Evolutionary conservation across 2,329 filamentous ascomycete genomes (phyloP).

Genomic region (Leptographium flavum): DNA sequence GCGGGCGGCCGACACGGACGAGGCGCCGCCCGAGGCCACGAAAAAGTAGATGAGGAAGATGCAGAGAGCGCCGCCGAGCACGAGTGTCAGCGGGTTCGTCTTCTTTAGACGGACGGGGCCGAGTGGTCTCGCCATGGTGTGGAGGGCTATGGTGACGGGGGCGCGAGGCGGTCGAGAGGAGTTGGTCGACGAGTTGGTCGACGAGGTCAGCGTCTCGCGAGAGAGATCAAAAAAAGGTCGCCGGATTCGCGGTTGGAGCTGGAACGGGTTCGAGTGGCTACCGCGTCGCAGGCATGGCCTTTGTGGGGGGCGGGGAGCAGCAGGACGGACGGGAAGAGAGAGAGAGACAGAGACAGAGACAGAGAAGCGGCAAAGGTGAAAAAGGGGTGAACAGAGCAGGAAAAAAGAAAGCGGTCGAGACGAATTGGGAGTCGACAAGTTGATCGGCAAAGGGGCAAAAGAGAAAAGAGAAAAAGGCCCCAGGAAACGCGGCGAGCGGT

Average conservation of each 20-base stretch:
- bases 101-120: slow-evolving; percentile 61
- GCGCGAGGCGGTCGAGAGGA: neutral
- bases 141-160: neutral
- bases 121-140: slow-evolving; percentile 41
- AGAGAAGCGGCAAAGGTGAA: neutral
- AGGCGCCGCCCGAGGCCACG: slow-evolving; percentile 26
- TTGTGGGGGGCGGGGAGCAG: neutral
- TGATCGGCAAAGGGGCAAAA: neutral
- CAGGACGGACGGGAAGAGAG: neutral
- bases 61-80: slow-evolving; percentile 57
- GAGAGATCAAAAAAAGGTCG: neutral
- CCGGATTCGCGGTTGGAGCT: neutral
- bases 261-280: neutral
- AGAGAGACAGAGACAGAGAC: no score
- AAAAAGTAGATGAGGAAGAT: slow-evolving; percentile 57
- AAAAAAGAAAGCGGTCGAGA: neutral
- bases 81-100: slow-evolving; percentile 61
- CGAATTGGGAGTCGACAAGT: no score
- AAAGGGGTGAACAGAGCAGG: neutral
- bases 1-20: slow-evolving; percentile 19
- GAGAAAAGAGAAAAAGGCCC: neutral
- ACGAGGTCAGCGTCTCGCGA: neutral
- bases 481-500: neutral
- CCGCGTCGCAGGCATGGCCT: slow-evolving; percentile 1
- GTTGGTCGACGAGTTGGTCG: neutral